Percentiles rank a stretch among this genome's conserved stretches.
Conservation (phyloP, 179 eudicot genomes). For the Spinacia oleracea region DNA sequence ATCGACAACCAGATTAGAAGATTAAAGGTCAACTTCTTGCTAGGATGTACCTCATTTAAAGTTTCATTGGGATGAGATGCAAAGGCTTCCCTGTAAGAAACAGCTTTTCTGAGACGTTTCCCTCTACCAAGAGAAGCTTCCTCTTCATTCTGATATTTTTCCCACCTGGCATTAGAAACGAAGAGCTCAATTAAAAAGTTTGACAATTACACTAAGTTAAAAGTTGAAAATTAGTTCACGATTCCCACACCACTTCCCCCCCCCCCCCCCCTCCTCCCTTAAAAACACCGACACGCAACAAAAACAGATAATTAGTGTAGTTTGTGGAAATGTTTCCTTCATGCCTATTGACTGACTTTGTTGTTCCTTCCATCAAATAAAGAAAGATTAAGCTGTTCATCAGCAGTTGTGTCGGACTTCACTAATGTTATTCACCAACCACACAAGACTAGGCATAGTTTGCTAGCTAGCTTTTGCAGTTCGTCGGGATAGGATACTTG, state of each 20-base stretch:
- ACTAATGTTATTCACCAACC: background rate
- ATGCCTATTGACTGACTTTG: background rate
- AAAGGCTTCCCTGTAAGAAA: conserved; percentile 92
- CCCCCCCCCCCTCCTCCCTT: background rate
- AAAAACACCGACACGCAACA: background rate
- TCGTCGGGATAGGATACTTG: no score
- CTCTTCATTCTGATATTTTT: conserved; percentile 83
- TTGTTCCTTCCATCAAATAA: background rate
- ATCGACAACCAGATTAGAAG: background rate
- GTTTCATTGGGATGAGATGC: conserved; percentile 62
- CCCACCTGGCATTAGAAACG: conserved; percentile 65
- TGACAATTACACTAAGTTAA: background rate
- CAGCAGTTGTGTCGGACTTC: background rate
- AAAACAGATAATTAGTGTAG: no score
- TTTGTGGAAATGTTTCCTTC: background rate
- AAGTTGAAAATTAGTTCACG: background rate
- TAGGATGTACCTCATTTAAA: conserved; percentile 53
- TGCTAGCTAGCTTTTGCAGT: background rate
- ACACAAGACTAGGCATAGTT: background rate
- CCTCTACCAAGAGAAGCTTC: conserved; percentile 99
- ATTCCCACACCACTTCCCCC: background rate
- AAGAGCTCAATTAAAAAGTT: background rate
- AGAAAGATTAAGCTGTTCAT: background rate
- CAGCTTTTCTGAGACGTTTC: conserved; percentile 88
- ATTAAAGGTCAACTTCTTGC: background rate